Evolutionary conservation across 768 basidiomycete species (phyloP), one percentile per base, ranked within the genome.

Genomic region (Suillus cothurnatus): DNA sequence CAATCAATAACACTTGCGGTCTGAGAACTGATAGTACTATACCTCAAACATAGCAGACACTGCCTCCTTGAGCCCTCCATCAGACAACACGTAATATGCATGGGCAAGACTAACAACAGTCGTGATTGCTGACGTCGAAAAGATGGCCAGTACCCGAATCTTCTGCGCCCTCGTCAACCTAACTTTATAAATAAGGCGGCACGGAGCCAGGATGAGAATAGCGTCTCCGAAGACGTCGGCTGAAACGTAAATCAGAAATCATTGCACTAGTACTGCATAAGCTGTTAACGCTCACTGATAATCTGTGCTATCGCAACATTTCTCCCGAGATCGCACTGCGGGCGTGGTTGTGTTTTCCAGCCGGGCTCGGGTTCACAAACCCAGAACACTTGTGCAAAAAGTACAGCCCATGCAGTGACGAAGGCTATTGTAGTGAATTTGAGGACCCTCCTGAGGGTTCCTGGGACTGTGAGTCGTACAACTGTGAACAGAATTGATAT

Each of bases 111-210:
- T 79, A 56, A 80, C 80, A 45, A 81, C 67, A 6, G 81, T 86
- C 6, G 84, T 86, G 61, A 82, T 72, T 62, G 85, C 80, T 55
- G 84, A 85, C 12, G 87, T 80, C 12, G 85, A 86, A 72, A 87
- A 87, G 61, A 86, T 83, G 0, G 71, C 63, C 6, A 73, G 60
- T 62, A 85, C 69, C 65, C 82, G 76, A 50, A 84, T 73, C 28
- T 79, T 77, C 28, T 75, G 69, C 38, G 79, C 78, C 1, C 75
- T 71, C 4, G 82, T 80, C 2, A 85, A 70, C 26, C 73, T 76
- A 31, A 86, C 76, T 26, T 76, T 73, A 65, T 76, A 73, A 43
- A 88, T 78, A 3, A 87, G 73, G 23, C 78, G 74, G 1, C 85
- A 63, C 0, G 86, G 86, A 2, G 83, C 74, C 5, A 75, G 53